Conservation (phyloP, 331 rosid genomes). For the Pyrus hybrid region DNA sequence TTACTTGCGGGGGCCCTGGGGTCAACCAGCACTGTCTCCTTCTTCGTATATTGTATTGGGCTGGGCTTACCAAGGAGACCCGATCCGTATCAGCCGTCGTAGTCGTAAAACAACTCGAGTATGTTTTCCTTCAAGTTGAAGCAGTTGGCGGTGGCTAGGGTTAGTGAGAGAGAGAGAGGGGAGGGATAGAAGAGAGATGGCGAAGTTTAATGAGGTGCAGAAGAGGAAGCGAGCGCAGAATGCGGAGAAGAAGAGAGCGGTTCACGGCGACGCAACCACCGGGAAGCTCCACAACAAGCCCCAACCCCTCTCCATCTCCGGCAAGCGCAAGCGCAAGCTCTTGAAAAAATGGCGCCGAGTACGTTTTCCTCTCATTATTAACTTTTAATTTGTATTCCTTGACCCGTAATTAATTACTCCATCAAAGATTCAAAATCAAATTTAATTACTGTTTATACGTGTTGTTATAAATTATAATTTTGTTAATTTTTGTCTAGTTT, state of each 20-base stretch:
- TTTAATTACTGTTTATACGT: background rate
- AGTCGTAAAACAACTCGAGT: background rate
- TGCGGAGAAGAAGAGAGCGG: conserved; percentile 29
- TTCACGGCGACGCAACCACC: conserved; percentile 30
- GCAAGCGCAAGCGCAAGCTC: conserved; percentile 49
- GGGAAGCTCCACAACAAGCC: conserved; percentile 32
- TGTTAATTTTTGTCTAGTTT: background rate
- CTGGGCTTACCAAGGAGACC: background rate
- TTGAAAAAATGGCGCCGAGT: conserved; percentile 35
- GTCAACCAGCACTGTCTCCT: background rate
- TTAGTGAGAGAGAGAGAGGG: background rate
- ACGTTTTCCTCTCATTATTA: background rate
- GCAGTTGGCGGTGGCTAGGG: background rate
- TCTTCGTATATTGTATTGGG: background rate
- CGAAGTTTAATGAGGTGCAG: conserved; percentile 54
- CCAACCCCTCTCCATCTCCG: conserved; percentile 26
- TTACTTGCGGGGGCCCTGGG: background rate
- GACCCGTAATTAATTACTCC: background rate
- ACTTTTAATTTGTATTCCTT: background rate
- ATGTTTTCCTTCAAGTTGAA: background rate
- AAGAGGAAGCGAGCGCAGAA: conserved; percentile 31
- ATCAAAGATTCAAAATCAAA: background rate
- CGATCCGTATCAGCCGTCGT: background rate
- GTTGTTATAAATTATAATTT: too few relatives aligned
- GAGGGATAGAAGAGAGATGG: conserved; percentile 15